phyloP scores from a whole-genome alignment of 2,329 filamentous ascomycete species.

The Botryotinia calthae region DNA sequence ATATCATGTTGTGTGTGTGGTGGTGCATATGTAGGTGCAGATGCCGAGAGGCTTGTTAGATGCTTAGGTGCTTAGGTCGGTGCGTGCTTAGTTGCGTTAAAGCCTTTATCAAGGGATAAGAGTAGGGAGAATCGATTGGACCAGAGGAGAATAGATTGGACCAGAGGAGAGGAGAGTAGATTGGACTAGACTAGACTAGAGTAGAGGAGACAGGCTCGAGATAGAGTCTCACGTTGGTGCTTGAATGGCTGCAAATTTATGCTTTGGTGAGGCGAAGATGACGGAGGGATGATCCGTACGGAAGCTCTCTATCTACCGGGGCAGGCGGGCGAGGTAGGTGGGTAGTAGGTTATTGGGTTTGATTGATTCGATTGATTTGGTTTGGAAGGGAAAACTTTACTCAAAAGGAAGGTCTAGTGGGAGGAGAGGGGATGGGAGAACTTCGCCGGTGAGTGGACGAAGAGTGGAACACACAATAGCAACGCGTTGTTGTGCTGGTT shows the following conservation, averaged over 20 bases:
- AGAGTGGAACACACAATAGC: neutral
- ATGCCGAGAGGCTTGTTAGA: neutral
- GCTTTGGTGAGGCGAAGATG: neutral
- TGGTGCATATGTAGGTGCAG: neutral
- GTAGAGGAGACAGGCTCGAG: too few relatives aligned
- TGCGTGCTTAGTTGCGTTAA: neutral
- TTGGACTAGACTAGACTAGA: too few relatives aligned
- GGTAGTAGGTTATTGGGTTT: too few relatives aligned
- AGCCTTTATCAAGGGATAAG: neutral
- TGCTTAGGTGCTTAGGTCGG: neutral
- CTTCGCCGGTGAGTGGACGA: neutral
- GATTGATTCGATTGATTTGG: neutral
- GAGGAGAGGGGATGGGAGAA: neutral
- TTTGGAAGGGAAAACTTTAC: neutral
- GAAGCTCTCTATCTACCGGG: neutral
- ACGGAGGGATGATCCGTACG: slow-evolving; percentile 1
- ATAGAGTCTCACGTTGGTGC: neutral
- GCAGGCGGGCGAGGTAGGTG: too few relatives aligned
- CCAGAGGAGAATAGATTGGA: neutral
- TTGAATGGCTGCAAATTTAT: neutral
- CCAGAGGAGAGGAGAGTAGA: too few relatives aligned
- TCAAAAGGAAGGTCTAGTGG: neutral
- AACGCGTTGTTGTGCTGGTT: neutral
- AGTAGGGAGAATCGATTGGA: neutral
- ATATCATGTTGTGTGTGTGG: neutral